Evolutionary conservation across 2,329 filamentous ascomycete genomes (phyloP).

Genomic region (Verticillium longisporum): DNA sequence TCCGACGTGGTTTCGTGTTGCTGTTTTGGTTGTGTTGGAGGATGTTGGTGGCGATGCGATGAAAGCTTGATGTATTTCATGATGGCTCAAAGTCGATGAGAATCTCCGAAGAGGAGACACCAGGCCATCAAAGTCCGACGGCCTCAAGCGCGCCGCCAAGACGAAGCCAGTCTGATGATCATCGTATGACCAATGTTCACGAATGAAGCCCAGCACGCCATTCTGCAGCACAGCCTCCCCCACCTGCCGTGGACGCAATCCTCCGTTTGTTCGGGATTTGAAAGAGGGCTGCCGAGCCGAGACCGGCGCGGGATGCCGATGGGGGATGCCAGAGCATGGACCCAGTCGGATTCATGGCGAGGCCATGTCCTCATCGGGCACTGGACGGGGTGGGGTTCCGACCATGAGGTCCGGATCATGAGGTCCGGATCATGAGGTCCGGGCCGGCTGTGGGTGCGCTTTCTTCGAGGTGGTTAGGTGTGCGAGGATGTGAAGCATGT

Average conservation of each 20-base stretch:
- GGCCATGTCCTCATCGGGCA: not conserved
- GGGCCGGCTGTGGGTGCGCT: not conserved
- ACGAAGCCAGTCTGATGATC: not conserved
- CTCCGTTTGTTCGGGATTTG: not conserved
- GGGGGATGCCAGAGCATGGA: not conserved
- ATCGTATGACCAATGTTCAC: too few relatives aligned
- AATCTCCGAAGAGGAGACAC: too few relatives aligned
- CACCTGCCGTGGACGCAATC: not conserved
- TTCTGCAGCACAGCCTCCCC: not conserved
- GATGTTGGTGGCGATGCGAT: not conserved
- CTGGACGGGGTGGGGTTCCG: not conserved
- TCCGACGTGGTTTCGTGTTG: not conserved
- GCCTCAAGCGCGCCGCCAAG: not conserved
- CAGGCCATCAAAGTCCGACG: not conserved
- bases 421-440: too few relatives aligned
- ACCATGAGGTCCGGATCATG: too few relatives aligned
- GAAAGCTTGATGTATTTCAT: too few relatives aligned
- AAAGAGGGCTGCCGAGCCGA: not conserved
- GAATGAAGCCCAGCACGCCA: not conserved
- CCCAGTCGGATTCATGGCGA: not conserved
- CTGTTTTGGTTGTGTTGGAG: not conserved
- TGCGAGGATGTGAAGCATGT: not conserved
- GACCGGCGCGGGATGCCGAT: not conserved
- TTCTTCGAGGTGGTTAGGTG: too few relatives aligned
- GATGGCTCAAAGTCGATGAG: too few relatives aligned